phyloP scores from a whole-genome alignment of 495 filamentous ascomycete genomes.

The Sordaria brevicollis region DNA sequence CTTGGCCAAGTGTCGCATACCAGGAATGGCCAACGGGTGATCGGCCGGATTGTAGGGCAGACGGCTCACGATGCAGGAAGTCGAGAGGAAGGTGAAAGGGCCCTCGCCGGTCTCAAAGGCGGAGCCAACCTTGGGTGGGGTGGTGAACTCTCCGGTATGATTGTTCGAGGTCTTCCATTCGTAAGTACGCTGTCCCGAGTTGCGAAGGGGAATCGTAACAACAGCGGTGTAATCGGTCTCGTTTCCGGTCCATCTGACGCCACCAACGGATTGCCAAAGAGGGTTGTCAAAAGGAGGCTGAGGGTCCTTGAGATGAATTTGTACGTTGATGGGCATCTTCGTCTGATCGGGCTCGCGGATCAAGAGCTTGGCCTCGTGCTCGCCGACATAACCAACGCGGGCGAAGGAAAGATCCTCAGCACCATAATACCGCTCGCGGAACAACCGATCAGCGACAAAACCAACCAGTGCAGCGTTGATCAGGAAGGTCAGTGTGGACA shows the following conservation, averaged over 20 bases:
- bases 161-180: constrained; percentile 77
- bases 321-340: constrained; percentile 66
- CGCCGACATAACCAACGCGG: constrained; percentile 76
- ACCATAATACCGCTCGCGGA: constrained; percentile 57
- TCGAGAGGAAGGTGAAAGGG: constrained; percentile 78
- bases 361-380: constrained; percentile 67
- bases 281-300: constrained; percentile 35
- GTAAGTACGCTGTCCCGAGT: constrained; percentile 52
- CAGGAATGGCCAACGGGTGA: constrained; percentile 72
- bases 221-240: constrained; percentile 72
- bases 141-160: constrained; percentile 63
- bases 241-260: constrained; percentile 52
- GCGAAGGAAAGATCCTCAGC: constrained; percentile 71
- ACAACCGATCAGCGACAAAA: constrained; percentile 63
- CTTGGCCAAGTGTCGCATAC: constrained; percentile 59
- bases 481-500: constrained; percentile 52
- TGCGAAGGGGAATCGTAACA: constrained; percentile 44
- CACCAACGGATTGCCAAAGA: constrained; percentile 57
- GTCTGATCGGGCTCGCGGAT: constrained; percentile 68
- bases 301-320: constrained; percentile 38
- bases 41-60: constrained; percentile 78
- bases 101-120: constrained; percentile 44
- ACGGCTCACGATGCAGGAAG: constrained; percentile 80
- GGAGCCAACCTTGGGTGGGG: constrained; percentile 51
- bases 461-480: constrained; percentile 60